Percentiles rank a stretch among this genome's conserved stretches.
These are phyloP conservation scores for Penicillium parvum DNA, from an alignment of 495 filamentous ascomycete species.

Conservation along the genomic window DNA sequence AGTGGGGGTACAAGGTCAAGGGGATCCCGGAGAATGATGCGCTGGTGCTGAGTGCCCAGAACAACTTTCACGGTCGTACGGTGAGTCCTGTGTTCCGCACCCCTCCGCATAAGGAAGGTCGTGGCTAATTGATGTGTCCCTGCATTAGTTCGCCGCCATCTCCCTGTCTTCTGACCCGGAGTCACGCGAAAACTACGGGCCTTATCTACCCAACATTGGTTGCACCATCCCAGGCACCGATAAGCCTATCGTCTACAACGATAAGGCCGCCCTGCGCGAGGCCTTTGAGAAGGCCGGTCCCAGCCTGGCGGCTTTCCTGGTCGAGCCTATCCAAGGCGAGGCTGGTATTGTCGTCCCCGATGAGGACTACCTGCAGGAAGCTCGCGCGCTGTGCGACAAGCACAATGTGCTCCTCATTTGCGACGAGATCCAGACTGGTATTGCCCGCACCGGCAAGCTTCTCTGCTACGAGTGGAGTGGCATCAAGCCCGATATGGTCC, in stretches of 20 bases:
- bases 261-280: constrained; percentile 72
- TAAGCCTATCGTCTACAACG: constrained; percentile 78
- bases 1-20: constrained; percentile 99
- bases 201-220: constrained; percentile 85
- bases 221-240: constrained; percentile 72
- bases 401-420: constrained; percentile 93
- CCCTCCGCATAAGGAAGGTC: constrained; percentile 1
- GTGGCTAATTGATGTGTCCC: constrained; percentile 14
- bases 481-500: constrained; percentile 91
- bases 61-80: constrained; percentile 97
- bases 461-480: constrained; percentile 92
- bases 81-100: constrained; percentile 46
- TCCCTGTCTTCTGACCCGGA: constrained; percentile 93
- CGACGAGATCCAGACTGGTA: constrained; percentile 98
- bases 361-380: constrained; percentile 78
- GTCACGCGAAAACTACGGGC: constrained; percentile 94
- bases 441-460: constrained; percentile 89
- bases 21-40: constrained; percentile 81
- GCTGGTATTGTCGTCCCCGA: constrained; percentile 95
- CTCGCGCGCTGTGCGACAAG: constrained; percentile 83
- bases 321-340: constrained; percentile 98
- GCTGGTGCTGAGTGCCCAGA: constrained; percentile 73
- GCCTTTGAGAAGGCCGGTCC: constrained; percentile 75
- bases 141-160: constrained; percentile 82
- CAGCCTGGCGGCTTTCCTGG: constrained; percentile 87